Evolutionary conservation across 176 grass and related monocot species (phyloP).

Genomic region (Oryza nivara): DNA sequence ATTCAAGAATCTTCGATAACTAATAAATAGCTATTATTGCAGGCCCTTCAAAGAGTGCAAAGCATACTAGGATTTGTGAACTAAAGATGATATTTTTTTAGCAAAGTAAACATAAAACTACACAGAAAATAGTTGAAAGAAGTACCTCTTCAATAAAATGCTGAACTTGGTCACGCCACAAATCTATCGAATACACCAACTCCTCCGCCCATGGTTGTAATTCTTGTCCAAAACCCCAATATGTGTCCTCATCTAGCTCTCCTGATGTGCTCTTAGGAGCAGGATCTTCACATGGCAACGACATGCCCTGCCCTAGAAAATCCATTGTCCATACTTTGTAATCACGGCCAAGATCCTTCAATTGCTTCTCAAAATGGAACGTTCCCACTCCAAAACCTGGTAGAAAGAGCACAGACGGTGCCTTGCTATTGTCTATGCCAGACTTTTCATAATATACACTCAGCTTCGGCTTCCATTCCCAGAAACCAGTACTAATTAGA

Average conservation of each 20-base stretch:
- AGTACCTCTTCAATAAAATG: conserved; percentile 88
- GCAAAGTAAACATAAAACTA: conserved; percentile 15
- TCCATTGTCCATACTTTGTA: conserved; percentile 96
- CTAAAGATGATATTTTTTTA: neutral
- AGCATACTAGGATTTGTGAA: neutral
- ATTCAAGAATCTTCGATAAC: neutral
- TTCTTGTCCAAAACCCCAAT: conserved; percentile 93
- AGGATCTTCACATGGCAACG: conserved; percentile 81
- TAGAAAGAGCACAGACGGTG: conserved; percentile 86
- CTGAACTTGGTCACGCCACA: conserved; percentile 87
- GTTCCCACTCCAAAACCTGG: conserved; percentile 89
- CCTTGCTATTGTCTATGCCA: conserved; percentile 62
- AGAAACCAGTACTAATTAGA: conserved; percentile 73
- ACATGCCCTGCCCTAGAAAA: conserved; percentile 92
- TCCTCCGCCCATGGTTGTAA: conserved; percentile 83
- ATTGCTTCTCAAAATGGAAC: conserved; percentile 94
- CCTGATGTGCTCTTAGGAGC: conserved; percentile 50
- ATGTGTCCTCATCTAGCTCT: neutral
- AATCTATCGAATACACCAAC: conserved; percentile 79
- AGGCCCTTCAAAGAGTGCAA: conserved; percentile 1
- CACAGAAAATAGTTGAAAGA: conserved; percentile 3
- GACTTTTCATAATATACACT: conserved; percentile 89
- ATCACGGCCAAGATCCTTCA: conserved; percentile 79
- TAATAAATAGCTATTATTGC: neutral
- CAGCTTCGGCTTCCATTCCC: conserved; percentile 93